phyloP scores from a whole-genome alignment of 169 alveolate species.

The Cryptosporidium sp. region DNA sequence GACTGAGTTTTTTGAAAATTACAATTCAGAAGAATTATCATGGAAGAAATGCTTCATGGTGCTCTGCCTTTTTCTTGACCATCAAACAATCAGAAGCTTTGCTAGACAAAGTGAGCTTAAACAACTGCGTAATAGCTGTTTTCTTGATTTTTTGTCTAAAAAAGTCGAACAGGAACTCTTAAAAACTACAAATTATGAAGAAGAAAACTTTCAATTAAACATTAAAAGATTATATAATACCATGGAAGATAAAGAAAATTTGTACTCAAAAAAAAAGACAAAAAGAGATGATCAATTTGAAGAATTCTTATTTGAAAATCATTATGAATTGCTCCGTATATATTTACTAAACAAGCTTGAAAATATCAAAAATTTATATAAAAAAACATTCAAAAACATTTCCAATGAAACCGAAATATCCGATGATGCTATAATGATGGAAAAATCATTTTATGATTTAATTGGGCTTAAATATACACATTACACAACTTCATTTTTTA shows the following conservation, averaged over 20 bases:
- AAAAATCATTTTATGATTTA: constrained; percentile 16
- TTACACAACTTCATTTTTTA: constrained; percentile 2
- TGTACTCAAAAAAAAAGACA: background rate
- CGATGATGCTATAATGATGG: background rate
- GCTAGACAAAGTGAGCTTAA: background rate
- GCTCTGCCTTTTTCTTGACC: constrained; percentile 35
- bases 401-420: constrained; percentile 9
- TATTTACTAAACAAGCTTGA: background rate
- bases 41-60: constrained; percentile 8
- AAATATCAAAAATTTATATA: background rate
- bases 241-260: background rate
- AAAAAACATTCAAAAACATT: background rate
- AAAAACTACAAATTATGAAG: background rate
- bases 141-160: too few relatives aligned
- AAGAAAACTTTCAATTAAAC: background rate
- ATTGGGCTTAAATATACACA: constrained; percentile 48
- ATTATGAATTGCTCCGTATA: background rate
- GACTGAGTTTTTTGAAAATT: constrained; percentile 6
- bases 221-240: background rate
- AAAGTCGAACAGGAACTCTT: background rate
- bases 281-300: background rate
- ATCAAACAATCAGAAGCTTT: constrained; percentile 6
- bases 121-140: background rate
- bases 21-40: background rate
- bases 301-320: background rate